Evolutionary conservation across 2,329 filamentous ascomycete species (phyloP), one percentile per base, ranked within the genome.

Genomic region (Aureobasidium uvarum): DNA sequence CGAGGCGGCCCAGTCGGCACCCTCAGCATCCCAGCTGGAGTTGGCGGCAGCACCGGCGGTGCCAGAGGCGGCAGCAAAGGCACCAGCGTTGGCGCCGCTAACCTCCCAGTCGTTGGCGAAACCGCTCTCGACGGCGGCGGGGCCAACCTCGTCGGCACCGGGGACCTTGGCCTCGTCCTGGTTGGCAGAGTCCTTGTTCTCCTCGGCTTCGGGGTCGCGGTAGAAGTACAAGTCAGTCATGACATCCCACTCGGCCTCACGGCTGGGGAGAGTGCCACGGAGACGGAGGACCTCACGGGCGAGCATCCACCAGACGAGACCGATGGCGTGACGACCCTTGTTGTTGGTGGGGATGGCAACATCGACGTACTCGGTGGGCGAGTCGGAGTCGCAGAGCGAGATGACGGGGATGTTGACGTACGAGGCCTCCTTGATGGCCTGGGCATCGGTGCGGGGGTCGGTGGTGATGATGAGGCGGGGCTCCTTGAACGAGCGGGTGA

Each of bases 141-240:
- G 77, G 73, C 89, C 92, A 76, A 90, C 90, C 83, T 97, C 94
- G 72, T 96, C 93, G 74, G 85, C 89, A 76, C 87, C 89, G 71
- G 91, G 84, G 70, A 89, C 84, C 89, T 98, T 96, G 74, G 83
- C 76, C 86, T 98, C 94, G 80, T 94, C 90, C 79, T 91, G 78
- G 68, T 83, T 90, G 72, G 89, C 85, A 80, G 82, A 77, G 77
- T 97, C 96, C 85, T 99, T 96, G 88, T 96, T 94, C 81, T 96
- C 95, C 88, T 99, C 95, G 74, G 93, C 92, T 84, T 99, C 95
- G 75, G 96, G 95, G 84, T 99, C 96, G 81, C 96, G 95, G 91
- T 99, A 97, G 89, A 99, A 99, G 92, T 99, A 99, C 77, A 99
- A 85, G 89, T 99, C 95, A 77, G 96, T 92, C 89, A 99, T 98